These are phyloP conservation scores for Wickerhamomyces hampshirensis DNA, from an alignment of 805 yeast genomes.

Conservation along the genomic window DNA sequence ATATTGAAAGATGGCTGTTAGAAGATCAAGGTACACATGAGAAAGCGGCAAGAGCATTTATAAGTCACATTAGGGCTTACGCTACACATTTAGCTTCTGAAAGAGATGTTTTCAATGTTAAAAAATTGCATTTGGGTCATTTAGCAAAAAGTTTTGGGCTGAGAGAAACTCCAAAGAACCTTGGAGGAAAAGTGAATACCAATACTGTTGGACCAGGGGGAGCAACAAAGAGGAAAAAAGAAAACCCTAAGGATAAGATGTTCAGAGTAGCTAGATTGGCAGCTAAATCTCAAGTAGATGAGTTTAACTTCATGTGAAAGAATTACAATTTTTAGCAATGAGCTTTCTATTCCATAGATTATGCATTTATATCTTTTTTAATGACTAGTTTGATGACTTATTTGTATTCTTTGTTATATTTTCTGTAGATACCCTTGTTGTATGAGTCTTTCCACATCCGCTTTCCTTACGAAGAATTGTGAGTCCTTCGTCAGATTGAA, in stretches of 20 bases:
- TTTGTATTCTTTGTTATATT: too few relatives aligned
- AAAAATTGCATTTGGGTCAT: constrained; percentile 87
- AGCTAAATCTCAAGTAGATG: constrained; percentile 58
- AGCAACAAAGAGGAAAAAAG: constrained; percentile 43
- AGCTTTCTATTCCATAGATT: too few relatives aligned
- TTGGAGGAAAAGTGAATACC: constrained; percentile 54
- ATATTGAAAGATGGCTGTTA: constrained; percentile 82
- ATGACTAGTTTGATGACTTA: constrained; percentile 5
- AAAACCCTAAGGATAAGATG: constrained; percentile 70
- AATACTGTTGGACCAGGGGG: constrained; percentile 29
- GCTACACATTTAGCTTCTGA: constrained; percentile 89
- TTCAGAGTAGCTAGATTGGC: constrained; percentile 69
- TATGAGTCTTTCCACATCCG: constrained; percentile 89
- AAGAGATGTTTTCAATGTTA: constrained; percentile 75
- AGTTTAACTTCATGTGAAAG: constrained; percentile 54
- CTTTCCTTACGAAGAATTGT: constrained; percentile 88
- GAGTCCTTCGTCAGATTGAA: constrained; percentile 90
- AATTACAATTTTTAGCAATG: too few relatives aligned
- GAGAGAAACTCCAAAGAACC: constrained; percentile 87
- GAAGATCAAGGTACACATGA: constrained; percentile 58
- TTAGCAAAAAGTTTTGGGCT: constrained; percentile 91
- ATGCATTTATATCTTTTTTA: too few relatives aligned
- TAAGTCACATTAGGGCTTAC: constrained; percentile 89
- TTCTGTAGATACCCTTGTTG: constrained; percentile 92
- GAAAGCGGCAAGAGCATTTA: constrained; percentile 74